Conservation (phyloP, 805 yeast genomes). For the Barnettozyma sp. region DNA sequence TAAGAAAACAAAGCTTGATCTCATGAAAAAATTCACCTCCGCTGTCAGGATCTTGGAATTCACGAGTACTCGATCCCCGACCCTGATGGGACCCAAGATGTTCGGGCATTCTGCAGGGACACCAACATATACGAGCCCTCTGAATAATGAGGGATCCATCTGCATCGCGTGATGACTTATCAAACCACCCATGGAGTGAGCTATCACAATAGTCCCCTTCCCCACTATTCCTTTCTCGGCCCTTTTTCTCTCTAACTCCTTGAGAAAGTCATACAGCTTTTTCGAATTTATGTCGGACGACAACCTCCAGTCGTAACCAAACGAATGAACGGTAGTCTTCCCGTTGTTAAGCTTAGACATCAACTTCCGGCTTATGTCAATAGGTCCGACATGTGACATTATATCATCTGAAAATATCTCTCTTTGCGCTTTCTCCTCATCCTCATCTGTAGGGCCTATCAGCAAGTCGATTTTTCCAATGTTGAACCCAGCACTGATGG, state of each 20-base stretch:
- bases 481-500: constrained; percentile 77
- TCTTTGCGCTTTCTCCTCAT: constrained; percentile 50
- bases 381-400: constrained; percentile 78
- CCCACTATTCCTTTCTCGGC: constrained; percentile 30
- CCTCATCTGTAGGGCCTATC: constrained; percentile 67
- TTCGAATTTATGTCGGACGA: constrained; percentile 50
- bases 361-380: constrained; percentile 64
- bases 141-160: constrained; percentile 54
- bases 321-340: constrained; percentile 56
- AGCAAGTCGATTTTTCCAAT: constrained; percentile 60
- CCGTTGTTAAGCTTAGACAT: constrained; percentile 53
- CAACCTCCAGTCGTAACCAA: constrained; percentile 93
- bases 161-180: constrained; percentile 77
- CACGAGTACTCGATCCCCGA: constrained; percentile 72
- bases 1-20: constrained; percentile 72
- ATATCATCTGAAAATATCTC: constrained; percentile 67
- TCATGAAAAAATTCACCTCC: constrained; percentile 82
- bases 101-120: constrained; percentile 80
- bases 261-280: constrained; percentile 44
- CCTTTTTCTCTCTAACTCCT: constrained; percentile 35
- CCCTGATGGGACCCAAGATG: constrained; percentile 77
- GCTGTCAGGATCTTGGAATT: constrained; percentile 70
- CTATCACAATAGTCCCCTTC: constrained; percentile 62
- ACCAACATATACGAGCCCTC: constrained; percentile 78
- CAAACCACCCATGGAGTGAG: constrained; percentile 94